These are phyloP conservation scores for Cytospora mali DNA, from an alignment of 2,329 filamentous ascomycete genomes.

Conservation along the genomic window DNA sequence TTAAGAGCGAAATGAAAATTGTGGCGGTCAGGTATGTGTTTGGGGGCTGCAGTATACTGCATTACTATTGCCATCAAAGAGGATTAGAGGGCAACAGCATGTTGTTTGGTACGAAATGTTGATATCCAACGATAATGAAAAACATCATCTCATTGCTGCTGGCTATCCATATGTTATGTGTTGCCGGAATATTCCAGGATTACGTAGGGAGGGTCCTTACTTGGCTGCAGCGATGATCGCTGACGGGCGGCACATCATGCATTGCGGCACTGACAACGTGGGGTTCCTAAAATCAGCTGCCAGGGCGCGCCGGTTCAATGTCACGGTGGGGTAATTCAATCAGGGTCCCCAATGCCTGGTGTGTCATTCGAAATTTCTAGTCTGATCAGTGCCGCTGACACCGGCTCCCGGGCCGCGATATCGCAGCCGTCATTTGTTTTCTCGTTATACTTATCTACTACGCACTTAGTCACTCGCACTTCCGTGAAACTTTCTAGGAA, in stretches of 20 bases:
- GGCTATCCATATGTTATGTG: neutral
- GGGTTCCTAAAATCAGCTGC: no score
- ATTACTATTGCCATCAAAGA: constrained; percentile 16
- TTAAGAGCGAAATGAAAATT: constrained; percentile 15
- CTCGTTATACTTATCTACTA: neutral
- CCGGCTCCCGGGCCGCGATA: constrained; percentile 1
- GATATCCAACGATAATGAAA: constrained; percentile 26
- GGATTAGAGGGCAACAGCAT: constrained; percentile 16
- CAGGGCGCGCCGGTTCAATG: neutral
- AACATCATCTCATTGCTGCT: neutral
- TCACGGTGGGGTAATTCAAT: constrained; percentile 5
- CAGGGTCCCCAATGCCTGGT: constrained; percentile 12
- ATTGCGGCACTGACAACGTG: no score
- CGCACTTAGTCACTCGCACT: neutral
- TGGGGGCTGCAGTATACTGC: constrained; percentile 26
- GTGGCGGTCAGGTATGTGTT: constrained; percentile 5
- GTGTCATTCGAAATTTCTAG: constrained; percentile 23
- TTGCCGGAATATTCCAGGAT: no score
- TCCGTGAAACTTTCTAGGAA: neutral
- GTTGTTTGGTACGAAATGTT: constrained; percentile 14
- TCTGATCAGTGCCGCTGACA: constrained; percentile 14
- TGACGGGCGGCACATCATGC: neutral
- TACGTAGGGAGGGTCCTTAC: no score
- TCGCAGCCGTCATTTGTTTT: neutral
- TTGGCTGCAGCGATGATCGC: constrained; percentile 15